Evolutionary conservation across 73 alveolate species (phyloP), one percentile per base, ranked within the genome.

Genomic region (Tetrahymena elliotti): DNA sequence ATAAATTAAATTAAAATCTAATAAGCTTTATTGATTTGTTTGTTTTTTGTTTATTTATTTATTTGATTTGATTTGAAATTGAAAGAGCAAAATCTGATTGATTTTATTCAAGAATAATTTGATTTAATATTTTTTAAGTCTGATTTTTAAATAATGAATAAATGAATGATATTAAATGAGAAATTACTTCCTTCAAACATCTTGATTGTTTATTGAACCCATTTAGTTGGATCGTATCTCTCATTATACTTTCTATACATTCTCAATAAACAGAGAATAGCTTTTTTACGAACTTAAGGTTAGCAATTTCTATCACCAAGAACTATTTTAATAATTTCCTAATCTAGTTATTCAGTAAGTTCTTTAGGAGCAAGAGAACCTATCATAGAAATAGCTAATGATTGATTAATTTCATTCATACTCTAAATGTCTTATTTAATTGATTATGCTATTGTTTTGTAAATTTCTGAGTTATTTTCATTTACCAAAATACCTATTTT

Each of bases 351-450:
- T 22, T 95, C 96, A 3, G 98, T 97, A 33, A 99, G 94, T 92
- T 98, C 99, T 84, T 96, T 96, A 24, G 98, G 98, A 68, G 99
- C 99, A 53, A 98, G 95, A 92, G 99, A 98, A 38, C 99, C 99
- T 53, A 98, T 98, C 84, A 98, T 97, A 34, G 99, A 96, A 13
- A 99, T 97, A 1, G 99, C 99, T 96, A 99, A 96, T 33, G 99
- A 98, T 95, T 98, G 98, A 94, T 98, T 96, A 54, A 98, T 98
- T 88, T 98, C 98, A 96, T 98, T 98, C 93, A 97, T 98, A 94
- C 98, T 97, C 93, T 97, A 94, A 83, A 99, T 96, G 96, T 99
- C 99, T 93, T 97, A 97, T 96, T 98, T 97, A 37, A 99, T 97
- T 24, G 99, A 97, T 93, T 98, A 97, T 38, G 98, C 97, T 96